Base-by-base conservation (phyloP, 352 stramenopile species). In the Globisporangium nagaii region DNA sequence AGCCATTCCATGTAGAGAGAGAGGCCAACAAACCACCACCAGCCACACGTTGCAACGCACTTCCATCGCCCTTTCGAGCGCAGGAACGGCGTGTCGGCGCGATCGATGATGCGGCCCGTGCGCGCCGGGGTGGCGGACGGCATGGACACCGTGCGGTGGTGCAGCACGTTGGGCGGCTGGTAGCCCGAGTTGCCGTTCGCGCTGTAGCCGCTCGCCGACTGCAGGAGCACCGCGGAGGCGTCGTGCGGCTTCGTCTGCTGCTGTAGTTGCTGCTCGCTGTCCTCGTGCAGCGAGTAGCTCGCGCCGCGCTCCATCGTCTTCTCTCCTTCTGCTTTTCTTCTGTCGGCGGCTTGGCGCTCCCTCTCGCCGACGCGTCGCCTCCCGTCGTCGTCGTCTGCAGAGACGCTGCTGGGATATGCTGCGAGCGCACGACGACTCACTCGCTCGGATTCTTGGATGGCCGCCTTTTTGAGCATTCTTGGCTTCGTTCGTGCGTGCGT, bases 31-130 rank as follows among this genome's bases (percentile, higher is more conserved):
- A 17, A 66, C 8, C 5, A 7, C 7, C 17, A 45, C 11, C 34
- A 43, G 1, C 19, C 22, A 28, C 13, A 31, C 39, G 27, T 19
- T 56, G 11, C 1, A 36, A 83, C 77, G 56, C 58, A 90, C 80
- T 90, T 90, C 80, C 80, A 90, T 58, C 84, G 77, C 11, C 80
- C 80, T 53, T 82, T 81, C 11, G 80, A 90, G 56, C 80, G 78
- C 61, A 84, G 61, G 47, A 87, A 79, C 25, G 67, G 49, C n/a
- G 58, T 60, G 54, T 88, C 80, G 39, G 79, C 77, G 51, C 80
- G 77, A 60, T 90, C 80, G 62, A 90, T 87, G 44, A 90, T 85
- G 43, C 80, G 77, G 9, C 63, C 70, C 25, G 80, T 88, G 47
- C 55, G 62, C 19, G 61, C n/a, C 35, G 39, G 35, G 45, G 58